Evolutionary conservation across 192 early-diverging fungal species (phyloP).

Genomic region (Lobosporangium transversale): DNA sequence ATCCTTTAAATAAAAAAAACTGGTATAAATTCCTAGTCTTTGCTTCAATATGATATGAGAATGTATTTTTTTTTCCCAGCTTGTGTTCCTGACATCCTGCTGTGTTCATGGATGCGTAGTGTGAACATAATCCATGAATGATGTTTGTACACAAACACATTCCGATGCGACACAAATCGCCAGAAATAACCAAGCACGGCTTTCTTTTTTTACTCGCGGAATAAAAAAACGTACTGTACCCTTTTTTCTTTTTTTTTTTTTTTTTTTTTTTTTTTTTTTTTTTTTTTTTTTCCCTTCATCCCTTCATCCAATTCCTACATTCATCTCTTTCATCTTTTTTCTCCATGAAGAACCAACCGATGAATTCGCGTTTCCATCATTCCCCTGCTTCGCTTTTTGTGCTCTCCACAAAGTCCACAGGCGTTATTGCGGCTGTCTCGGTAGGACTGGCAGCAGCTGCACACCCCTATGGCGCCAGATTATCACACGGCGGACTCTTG

Average conservation of each 20-base stretch:
- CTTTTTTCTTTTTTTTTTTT: not conserved
- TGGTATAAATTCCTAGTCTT: no score
- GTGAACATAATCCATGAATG: no score
- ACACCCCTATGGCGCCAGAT: conserved; percentile 11
- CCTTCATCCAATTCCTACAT: no score
- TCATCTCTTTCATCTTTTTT: not conserved
- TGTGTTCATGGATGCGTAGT: no score
- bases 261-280: not conserved
- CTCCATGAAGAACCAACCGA: conserved; percentile 26
- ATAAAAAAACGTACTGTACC: not conserved
- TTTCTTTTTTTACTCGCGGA: no score
- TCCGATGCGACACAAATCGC: no score
- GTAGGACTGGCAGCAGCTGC: conserved; percentile 38
- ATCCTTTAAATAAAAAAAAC: no score
- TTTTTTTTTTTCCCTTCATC: conserved; percentile 1
- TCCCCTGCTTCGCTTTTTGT: conserved; percentile 38
- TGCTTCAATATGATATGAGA: no score
- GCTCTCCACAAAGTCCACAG: conserved; percentile 37
- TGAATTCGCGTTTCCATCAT: conserved; percentile 21
- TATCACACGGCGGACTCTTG: conserved; percentile 17
- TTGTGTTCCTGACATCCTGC: no score
- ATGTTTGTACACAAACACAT: no score
- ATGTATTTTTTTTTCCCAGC: not conserved
- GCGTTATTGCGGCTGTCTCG: conserved; percentile 32
- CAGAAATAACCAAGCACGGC: no score